phyloP scores from a whole-genome alignment of 352 stramenopile genomes.

The Phytophthora sansomeana region DNA sequence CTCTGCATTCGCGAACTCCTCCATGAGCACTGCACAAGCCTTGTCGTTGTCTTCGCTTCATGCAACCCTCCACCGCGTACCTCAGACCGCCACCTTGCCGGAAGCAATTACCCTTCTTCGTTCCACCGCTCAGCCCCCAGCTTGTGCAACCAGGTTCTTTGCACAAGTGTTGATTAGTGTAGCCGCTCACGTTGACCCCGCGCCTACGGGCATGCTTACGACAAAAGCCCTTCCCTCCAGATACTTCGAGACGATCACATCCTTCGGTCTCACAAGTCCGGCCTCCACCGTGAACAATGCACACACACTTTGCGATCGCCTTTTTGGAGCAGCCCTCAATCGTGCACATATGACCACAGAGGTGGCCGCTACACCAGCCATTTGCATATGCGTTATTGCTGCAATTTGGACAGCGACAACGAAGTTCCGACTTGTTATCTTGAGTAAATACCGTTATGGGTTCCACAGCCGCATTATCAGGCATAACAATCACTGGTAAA shows the following conservation, averaged over 20 bases:
- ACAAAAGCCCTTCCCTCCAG: constrained; percentile 2
- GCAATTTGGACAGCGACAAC: constrained; percentile 2
- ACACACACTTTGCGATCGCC: neutral
- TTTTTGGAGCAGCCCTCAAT: constrained; percentile 4
- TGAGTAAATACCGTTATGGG: neutral
- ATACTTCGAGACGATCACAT: constrained; percentile 1
- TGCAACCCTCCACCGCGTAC: neutral
- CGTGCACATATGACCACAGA: constrained; percentile 11
- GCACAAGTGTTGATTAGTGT: neutral
- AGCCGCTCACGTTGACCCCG: neutral
- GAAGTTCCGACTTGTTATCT: neutral
- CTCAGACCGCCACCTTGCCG: constrained; percentile 1
- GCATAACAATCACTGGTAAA: neutral
- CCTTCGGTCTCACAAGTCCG: neutral
- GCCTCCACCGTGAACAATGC: neutral
- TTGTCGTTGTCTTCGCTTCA: constrained; percentile 1
- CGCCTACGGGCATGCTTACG: constrained; percentile 6
- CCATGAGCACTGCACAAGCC: neutral
- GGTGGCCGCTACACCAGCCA: constrained; percentile 13
- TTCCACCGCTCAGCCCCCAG: neutral
- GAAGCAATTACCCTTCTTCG: constrained; percentile 5
- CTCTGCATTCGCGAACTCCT: neutral
- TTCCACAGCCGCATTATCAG: neutral
- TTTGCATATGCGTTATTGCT: neutral
- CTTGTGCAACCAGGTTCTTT: constrained; percentile 2